Base-by-base conservation (phyloP, 2,329 filamentous ascomycete genomes). In the Cordyceps pruinosa region DNA sequence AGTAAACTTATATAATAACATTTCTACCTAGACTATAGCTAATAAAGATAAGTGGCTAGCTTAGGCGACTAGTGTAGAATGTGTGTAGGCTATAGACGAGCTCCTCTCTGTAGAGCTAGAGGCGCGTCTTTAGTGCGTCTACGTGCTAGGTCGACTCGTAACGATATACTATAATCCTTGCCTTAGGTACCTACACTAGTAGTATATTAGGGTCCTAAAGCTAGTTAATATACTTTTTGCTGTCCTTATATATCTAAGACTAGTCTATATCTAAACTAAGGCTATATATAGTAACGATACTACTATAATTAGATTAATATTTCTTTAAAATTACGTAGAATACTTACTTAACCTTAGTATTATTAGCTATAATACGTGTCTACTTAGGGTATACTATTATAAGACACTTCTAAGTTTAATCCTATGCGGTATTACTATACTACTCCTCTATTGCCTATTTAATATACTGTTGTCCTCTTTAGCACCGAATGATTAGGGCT, bases 281-380 rank as follows among this genome's bases (percentile, higher is more conserved):
- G 26, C 63, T 60, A 26, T 65, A 60, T 0, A 64, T 61, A 35
- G 63, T 60, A 45, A 64, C 47, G 39, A 63, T 63, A 58, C 61
- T 64, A 4, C 28, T 23, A 15, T 48, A 13, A 23, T 48, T 3
- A 48, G 45, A 45, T 30, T 7, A 8, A n/a, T 13, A 13, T 21
- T n/a, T n/a, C 19, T 23, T 13, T 13, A 25, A 46, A 19, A 12
- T n/a, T 12, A 10, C 8, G 21, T 23, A 10, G 15, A 44, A 25
- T 3, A 44, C 41, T 5, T 44, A 44, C 41, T 44, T 23, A 19
- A 44, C 23, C 41, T 44, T 23, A n/a, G 41, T 13, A 17, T 26
- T 13, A 8, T 44, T 23, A 23, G 17, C 41, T 2, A 23, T 23
- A 23, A 25, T 23, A 23, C 23, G 8, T 23, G 41, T 44, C 41